Base-by-base conservation (phyloP, 73 alveolate genomes). In the Paramecium octaurelia region DNA sequence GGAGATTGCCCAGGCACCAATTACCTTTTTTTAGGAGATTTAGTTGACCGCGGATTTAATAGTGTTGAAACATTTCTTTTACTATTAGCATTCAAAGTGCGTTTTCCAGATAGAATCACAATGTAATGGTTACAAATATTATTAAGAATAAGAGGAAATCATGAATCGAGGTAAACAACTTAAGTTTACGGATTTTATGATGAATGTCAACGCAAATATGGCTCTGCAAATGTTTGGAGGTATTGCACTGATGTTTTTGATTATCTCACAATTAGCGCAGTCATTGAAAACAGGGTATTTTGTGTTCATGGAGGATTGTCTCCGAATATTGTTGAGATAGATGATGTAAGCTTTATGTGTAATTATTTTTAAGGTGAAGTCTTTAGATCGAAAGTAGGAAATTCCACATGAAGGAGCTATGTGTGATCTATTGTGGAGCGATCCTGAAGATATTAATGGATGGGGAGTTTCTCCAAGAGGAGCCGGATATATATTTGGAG, bases 381-480 rank as follows among this genome's bases (percentile, higher is more conserved):
- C 86, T 20, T 88, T 95, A 43, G 96, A 94, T 77, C 95, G 99
- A 96, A 93, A 86, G 80, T 60, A 86, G 34, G 99, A 97, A 93
- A 95, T 96, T 36, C 99, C 99, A 21, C 97, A 92, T 68, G 98
- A 95, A 85, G 99, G 98, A 18, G 97, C 97, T 12, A 94, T 97
- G 90, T 95, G 98, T 59, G 99, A 97, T 91, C 92, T 97, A 42
- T 64, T 97, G 95, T 97, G 99, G 99, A 90, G 97, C 57, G 99
- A 97, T 73, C 99, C 99, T 21, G 99, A 96, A 87, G 96, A 59
- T 31, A 38, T 42, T 6, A 42, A 23, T 23, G 92, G 85, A 27
- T 95, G 98, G 98, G 93, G 93, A 54, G 58, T 96, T 50, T 77
- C 93, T 6, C 94, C 96, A 24, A 93, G 97, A 83, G 97, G 97